phyloP scores from a whole-genome alignment of 768 basidiomycete genomes.

The Suillus clintonianus region DNA sequence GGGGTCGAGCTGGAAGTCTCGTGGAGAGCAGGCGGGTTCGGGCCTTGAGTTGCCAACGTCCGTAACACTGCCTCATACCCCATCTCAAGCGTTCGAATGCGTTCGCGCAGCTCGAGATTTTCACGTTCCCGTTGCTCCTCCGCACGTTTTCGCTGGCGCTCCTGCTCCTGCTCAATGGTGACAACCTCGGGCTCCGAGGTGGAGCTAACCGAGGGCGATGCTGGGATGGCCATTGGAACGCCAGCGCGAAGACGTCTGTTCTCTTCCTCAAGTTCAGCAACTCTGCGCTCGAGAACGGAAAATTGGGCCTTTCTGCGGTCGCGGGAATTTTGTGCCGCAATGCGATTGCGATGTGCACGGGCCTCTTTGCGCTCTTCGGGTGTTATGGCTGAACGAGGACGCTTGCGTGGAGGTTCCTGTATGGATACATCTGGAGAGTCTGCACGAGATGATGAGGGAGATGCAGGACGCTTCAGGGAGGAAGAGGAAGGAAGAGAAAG shows the following conservation, averaged over 20 bases:
- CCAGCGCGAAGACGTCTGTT: constrained; percentile 73
- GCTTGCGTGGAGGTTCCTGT: constrained; percentile 68
- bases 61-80: constrained; percentile 83
- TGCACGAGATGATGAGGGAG: constrained; percentile 22
- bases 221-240: constrained; percentile 29
- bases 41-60: constrained; percentile 64
- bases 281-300: constrained; percentile 61
- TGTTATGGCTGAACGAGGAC: constrained; percentile 60
- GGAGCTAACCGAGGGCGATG: constrained; percentile 11
- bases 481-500: constrained; percentile 42
- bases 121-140: constrained; percentile 55
- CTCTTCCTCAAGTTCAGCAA: constrained; percentile 79
- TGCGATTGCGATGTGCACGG: constrained; percentile 87
- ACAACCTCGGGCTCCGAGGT: constrained; percentile 25
- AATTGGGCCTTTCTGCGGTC: constrained; percentile 90
- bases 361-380: constrained; percentile 85
- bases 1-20: constrained; percentile 11
- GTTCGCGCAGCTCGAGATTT: constrained; percentile 74
- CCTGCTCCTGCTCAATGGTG: constrained; percentile 26
- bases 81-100: constrained; percentile 75
- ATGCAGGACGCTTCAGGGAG: constrained; percentile 27
- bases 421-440: constrained; percentile 14
- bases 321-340: constrained; percentile 91
- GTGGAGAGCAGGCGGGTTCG: constrained; percentile 25
- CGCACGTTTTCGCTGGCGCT: constrained; percentile 35